Base-by-base conservation (phyloP, 495 filamentous ascomycete species). In the Astrocystis sublimbata region DNA sequence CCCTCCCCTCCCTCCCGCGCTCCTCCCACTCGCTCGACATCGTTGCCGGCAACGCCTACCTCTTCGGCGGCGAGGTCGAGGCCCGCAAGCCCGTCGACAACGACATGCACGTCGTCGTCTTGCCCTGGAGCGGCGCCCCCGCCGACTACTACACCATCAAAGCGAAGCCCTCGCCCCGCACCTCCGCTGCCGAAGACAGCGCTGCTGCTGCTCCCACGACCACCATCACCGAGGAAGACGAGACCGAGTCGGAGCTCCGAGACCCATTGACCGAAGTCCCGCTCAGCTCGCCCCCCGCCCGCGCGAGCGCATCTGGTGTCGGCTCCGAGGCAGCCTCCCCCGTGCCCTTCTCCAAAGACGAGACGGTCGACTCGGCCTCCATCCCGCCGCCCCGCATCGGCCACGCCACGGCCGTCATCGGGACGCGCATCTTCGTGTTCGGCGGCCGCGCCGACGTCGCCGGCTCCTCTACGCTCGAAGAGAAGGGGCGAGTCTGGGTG, bases 21-120 rank as follows among this genome's bases (percentile, higher is more conserved):
- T 89, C 87, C 3, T 87, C 88, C 0, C 91, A 93, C 66, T 82
- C 86, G 5, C 68, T 91, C 50, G 85, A 89, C 15, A 75, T 92
- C 51, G 70, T 93, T 31, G 81, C 81, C 58, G 80, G 84, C n/a
- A 81, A 82, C 45, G 83, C 86, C 15, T 92, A 89, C 73, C 81
- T 89, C 64, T 90, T 89, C 70, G 88, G 87, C 60, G 87, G 87
- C 68, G 82, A 86, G 69, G 71, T 74, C 52, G 68, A 72, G 28
- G 68, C 78, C 35, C 72, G 78, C 60, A 76, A 82, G 42, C 85
- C 86, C 10, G 76, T 85, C 31, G 88, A 91, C 70, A 90, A 90
- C 67, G 81, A 84, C 63, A 83, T 93, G 69, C 86, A 93, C 68
- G 75, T 85, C 35, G 68, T 94, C 46, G 82, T 81, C 0, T 71